A percentile compares a stretch with the other conserved stretches of the same genome.
Conservation (phyloP, 176 grass and related monocot species). For the Aegilops sharonensis region DNA sequence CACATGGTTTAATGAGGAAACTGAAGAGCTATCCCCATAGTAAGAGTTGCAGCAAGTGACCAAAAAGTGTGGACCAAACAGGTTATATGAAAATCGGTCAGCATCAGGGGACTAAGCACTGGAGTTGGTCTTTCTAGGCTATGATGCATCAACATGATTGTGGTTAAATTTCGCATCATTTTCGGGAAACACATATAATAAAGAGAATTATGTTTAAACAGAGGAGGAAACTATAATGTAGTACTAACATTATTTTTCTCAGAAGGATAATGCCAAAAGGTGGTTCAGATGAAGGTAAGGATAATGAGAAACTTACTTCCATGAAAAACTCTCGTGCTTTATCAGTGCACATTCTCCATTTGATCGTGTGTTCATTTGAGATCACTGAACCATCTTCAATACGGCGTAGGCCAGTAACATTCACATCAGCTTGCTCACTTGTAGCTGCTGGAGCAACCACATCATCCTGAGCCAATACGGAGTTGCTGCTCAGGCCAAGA, state of each 20-base stretch:
- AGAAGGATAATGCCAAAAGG: not conserved
- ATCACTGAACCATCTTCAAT: constrained; percentile 90
- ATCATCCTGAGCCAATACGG: constrained; percentile 63
- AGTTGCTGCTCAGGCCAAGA: constrained; percentile 44
- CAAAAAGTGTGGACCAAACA: not conserved
- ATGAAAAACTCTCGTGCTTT: constrained; percentile 60
- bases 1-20: not conserved
- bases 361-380: constrained; percentile 82
- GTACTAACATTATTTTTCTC: not conserved
- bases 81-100: constrained; percentile 5
- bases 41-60: not conserved
- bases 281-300: constrained; percentile 23
- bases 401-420: constrained; percentile 38
- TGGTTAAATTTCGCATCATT: not conserved
- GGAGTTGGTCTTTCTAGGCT: not conserved
- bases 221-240: not conserved
- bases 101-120: not conserved
- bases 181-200: not conserved
- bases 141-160: not conserved
- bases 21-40: not conserved
- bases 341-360: constrained; percentile 93
- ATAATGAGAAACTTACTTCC: constrained; percentile 61
- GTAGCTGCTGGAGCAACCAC: constrained; percentile 30
- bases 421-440: constrained; percentile 56
- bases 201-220: not conserved